A percentile compares a stretch with the other conserved stretches of the same genome.
Conservation (phyloP, 2,329 filamentous ascomycete species). For the Aureobasidium sp. region DNA sequence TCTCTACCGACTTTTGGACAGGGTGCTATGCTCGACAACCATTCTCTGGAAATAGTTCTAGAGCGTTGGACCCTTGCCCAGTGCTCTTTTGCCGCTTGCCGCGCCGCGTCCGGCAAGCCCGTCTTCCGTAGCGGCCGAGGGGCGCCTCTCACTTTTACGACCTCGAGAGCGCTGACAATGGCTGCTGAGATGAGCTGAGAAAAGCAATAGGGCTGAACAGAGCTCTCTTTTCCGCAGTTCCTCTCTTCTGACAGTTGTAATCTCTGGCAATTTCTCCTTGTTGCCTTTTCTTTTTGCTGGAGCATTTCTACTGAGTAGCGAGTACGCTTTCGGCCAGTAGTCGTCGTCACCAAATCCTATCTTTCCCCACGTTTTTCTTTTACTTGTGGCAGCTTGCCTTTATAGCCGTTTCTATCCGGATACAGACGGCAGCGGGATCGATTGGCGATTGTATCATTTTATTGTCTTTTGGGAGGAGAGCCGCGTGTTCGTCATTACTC, state of each 20-base stretch:
- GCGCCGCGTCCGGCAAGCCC: neutral
- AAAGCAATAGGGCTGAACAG: neutral
- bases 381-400: neutral
- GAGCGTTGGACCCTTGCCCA: neutral
- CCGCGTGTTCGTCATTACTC: neutral
- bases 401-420: constrained; percentile 3
- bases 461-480: neutral
- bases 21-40: neutral
- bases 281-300: too few relatives aligned
- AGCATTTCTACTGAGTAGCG: too few relatives aligned
- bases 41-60: neutral
- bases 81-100: neutral
- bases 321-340: neutral
- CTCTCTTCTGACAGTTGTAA: too few relatives aligned
- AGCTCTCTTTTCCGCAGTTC: neutral
- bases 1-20: neutral
- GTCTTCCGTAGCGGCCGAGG: neutral
- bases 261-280: neutral
- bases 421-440: neutral
- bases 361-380: neutral
- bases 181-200: neutral
- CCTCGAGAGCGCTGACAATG: neutral
- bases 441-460: neutral
- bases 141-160: neutral
- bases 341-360: neutral